Evolutionary conservation across 805 yeast species (phyloP), one percentile per base, ranked within the genome.

Genomic region (Wickerhamomyces rabaulensis): DNA sequence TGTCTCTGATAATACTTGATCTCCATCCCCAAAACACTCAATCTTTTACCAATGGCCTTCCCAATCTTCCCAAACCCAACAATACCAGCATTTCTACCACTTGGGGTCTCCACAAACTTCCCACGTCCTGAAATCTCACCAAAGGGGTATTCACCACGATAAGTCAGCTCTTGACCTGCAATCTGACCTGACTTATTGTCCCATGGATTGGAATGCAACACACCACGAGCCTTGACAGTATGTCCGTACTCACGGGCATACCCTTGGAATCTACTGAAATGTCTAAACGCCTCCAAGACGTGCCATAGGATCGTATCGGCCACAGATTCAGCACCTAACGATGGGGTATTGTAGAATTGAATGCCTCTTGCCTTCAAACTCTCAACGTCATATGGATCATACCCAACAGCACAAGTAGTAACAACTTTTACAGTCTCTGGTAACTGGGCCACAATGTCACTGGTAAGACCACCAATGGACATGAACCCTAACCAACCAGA

Each of bases 1-100:
- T 59, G 67, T 55, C 85, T 67, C 52, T 78, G 79, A 43, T 78
- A 68, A 55, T 82, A 82, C 47, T 70, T 75, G 23, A 82, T 67
- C 40, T 76, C 63, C 86, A 82, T 79, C 1, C 84, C 85, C 37
- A 82, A 56, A 9, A 71, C 74, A 39, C 67, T 46, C 52, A 79
- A 66, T 53, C 80, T 73, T 45, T 53, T 53, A 1, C 78, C 87
- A 40, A 80, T 71, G 21, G 71, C 73, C 51, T 70, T 69, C 1
- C 87, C 87, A 47, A 82, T 80, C 35, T 73, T 69, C 3, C 87
- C 88, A 53, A 81, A 70, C 0, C 88, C 88, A 1, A 81, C 64
- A 27, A 82, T 71, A 23, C 78, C 76, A 37, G 69, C 82, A 33
- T 65, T 67, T 52, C 75, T 78, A 27, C 78, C 76, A 40, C 67